Evolutionary conservation across 2,329 filamentous ascomycete species (phyloP).

Genomic region (Venturia nashicola): DNA sequence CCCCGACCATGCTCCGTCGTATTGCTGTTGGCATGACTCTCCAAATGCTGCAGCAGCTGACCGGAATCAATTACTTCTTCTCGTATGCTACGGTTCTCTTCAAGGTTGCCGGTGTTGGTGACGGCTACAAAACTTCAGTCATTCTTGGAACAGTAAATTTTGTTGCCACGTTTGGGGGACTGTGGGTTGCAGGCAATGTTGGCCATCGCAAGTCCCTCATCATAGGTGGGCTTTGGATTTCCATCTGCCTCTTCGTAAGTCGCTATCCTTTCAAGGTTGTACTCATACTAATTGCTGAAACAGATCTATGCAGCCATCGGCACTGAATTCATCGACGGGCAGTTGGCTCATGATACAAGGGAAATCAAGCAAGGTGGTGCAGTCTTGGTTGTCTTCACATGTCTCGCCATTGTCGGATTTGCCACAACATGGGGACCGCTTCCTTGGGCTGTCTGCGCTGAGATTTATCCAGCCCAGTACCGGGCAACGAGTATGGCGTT

Average conservation of each 20-base stretch:
- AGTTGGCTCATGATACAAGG: background rate
- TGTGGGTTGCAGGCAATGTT: constrained; percentile 33
- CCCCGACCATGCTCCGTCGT: constrained; percentile 42
- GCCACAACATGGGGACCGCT: constrained; percentile 60
- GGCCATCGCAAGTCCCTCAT: constrained; percentile 34
- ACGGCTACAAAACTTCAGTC: constrained; percentile 33
- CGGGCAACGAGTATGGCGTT: constrained; percentile 32
- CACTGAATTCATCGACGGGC: constrained; percentile 16
- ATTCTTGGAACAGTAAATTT: constrained; percentile 38
- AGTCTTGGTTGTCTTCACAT: constrained; percentile 55
- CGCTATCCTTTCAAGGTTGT: background rate
- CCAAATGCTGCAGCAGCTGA: constrained; percentile 55
- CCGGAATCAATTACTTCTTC: constrained; percentile 58
- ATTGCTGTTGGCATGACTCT: constrained; percentile 39
- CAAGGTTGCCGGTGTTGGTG: constrained; percentile 24
- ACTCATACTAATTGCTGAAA: background rate
- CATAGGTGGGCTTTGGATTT: constrained; percentile 34
- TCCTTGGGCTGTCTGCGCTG: constrained; percentile 57
- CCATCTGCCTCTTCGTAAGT: constrained; percentile 42
- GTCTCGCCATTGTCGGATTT: constrained; percentile 53
- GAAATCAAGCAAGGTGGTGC: constrained; percentile 31
- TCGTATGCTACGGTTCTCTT: constrained; percentile 37
- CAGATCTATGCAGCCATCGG: background rate
- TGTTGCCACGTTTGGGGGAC: constrained; percentile 30
- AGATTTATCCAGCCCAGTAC: constrained; percentile 50